Conservation (phyloP, 2,329 filamentous ascomycete species). For the Beauveria sp. region DNA sequence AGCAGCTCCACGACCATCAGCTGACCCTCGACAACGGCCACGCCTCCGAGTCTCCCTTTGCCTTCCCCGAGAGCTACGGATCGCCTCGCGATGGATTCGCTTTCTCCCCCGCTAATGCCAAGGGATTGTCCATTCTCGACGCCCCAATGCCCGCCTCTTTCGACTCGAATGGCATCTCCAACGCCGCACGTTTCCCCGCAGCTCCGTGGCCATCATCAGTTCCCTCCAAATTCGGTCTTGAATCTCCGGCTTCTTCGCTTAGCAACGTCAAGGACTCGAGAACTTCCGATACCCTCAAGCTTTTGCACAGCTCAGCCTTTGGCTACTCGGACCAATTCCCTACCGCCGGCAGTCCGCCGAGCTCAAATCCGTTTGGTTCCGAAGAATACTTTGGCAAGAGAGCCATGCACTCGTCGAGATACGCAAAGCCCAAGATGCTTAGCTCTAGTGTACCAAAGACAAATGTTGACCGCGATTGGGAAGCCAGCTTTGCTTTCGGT, state of each 20-base stretch:
- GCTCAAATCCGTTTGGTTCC: constrained; percentile 42
- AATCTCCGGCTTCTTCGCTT: constrained; percentile 69
- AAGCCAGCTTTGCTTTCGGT: constrained; percentile 61
- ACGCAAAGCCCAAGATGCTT: constrained; percentile 60
- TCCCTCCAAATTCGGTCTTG: constrained; percentile 82
- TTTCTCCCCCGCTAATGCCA: constrained; percentile 66
- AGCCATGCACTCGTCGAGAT: constrained; percentile 60
- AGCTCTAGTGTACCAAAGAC: constrained; percentile 60
- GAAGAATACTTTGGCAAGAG: constrained; percentile 64
- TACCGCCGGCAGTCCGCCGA: constrained; percentile 38
- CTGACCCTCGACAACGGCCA: constrained; percentile 48
- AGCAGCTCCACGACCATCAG: constrained; percentile 37
- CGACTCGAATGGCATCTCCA: constrained; percentile 90
- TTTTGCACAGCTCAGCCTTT: constrained; percentile 60
- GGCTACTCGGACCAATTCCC: constrained; percentile 57
- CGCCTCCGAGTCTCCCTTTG: constrained; percentile 50
- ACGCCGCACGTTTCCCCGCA: constrained; percentile 68
- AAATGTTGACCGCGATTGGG: constrained; percentile 58
- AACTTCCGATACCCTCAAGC: constrained; percentile 57
- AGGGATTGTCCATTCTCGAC: constrained; percentile 80
- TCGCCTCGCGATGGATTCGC: constrained; percentile 79
- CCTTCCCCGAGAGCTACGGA: constrained; percentile 60
- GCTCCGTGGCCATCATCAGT: constrained; percentile 89
- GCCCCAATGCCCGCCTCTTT: constrained; percentile 90
- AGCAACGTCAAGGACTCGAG: constrained; percentile 52